phyloP scores from a whole-genome alignment of 2,329 filamentous ascomycete genomes.

The Claviceps fusiformis region DNA sequence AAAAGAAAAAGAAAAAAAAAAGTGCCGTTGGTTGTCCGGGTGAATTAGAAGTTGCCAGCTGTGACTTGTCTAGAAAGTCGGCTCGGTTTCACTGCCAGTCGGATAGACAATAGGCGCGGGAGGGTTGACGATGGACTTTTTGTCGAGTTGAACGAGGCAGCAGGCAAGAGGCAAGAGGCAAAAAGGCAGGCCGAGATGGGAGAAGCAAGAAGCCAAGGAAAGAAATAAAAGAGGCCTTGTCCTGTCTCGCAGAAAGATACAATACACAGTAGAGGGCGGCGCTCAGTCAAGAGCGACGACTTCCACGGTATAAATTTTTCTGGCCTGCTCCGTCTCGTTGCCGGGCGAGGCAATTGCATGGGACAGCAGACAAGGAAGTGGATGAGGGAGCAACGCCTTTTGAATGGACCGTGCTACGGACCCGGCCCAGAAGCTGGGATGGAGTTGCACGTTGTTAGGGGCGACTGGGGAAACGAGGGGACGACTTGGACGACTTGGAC shows the following conservation, averaged over 20 bases:
- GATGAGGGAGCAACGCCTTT: conserved; percentile 26
- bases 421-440: conserved; percentile 13
- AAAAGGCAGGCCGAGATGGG: background rate
- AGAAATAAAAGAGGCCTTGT: background rate
- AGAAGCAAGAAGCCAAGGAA: background rate
- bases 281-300: conserved; percentile 8
- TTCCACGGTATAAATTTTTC: conserved; percentile 2
- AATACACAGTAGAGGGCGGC: conserved; percentile 5
- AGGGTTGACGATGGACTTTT: background rate
- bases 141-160: background rate
- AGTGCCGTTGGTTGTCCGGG: background rate
- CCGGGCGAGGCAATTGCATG: conserved; percentile 16
- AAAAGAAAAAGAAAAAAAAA: no score
- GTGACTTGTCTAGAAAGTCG: background rate
- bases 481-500: background rate
- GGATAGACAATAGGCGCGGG: background rate
- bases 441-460: conserved; percentile 20
- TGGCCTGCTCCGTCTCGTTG: conserved; percentile 7
- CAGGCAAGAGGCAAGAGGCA: no score
- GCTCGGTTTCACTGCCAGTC: background rate
- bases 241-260: conserved; percentile 1
- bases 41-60: background rate
- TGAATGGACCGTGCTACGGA: conserved; percentile 21
- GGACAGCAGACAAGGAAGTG: conserved; percentile 16
- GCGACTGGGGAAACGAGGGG: conserved; percentile 10